These are phyloP conservation scores for Hypoxylon perforatum DNA, from an alignment of 495 filamentous ascomycete species.

Conservation along the genomic window DNA sequence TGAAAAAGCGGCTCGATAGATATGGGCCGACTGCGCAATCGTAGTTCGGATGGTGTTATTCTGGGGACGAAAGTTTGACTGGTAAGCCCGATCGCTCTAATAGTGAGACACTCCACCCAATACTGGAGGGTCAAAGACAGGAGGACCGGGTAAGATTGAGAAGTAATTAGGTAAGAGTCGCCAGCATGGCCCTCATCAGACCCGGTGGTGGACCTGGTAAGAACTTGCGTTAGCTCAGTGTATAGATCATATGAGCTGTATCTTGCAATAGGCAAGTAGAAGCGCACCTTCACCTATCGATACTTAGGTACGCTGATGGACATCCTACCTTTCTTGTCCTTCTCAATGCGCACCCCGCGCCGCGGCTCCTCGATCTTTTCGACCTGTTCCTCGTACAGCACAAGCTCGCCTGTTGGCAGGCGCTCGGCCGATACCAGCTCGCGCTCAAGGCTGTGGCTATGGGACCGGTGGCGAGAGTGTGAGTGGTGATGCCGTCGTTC, in stretches of 20 bases:
- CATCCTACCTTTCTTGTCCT: constrained; percentile 89
- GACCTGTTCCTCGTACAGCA: constrained; percentile 64
- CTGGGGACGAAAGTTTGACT: too few relatives aligned
- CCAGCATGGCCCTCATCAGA: constrained; percentile 78
- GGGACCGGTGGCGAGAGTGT: constrained; percentile 36
- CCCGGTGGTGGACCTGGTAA: constrained; percentile 64
- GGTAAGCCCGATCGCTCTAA: neutral
- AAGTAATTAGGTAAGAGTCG: constrained; percentile 72
- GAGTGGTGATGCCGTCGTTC: constrained; percentile 45
- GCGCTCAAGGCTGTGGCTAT: constrained; percentile 50
- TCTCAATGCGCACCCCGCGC: constrained; percentile 74
- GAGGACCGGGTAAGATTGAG: neutral
- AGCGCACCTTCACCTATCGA: constrained; percentile 58
- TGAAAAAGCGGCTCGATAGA: too few relatives aligned
- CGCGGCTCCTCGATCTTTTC: constrained; percentile 64
- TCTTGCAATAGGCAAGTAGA: constrained; percentile 28
- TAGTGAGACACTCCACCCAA: neutral
- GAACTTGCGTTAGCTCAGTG: constrained; percentile 35
- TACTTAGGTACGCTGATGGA: constrained; percentile 70
- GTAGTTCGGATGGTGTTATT: too few relatives aligned
- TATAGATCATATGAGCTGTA: too few relatives aligned
- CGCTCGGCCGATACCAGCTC: constrained; percentile 61
- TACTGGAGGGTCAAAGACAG: neutral
- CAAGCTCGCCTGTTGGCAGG: constrained; percentile 61
- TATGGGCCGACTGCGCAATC: too few relatives aligned